These are phyloP conservation scores for Salvia splendens DNA, from an alignment of 257 asterid genomes.

Conservation along the genomic window DNA sequence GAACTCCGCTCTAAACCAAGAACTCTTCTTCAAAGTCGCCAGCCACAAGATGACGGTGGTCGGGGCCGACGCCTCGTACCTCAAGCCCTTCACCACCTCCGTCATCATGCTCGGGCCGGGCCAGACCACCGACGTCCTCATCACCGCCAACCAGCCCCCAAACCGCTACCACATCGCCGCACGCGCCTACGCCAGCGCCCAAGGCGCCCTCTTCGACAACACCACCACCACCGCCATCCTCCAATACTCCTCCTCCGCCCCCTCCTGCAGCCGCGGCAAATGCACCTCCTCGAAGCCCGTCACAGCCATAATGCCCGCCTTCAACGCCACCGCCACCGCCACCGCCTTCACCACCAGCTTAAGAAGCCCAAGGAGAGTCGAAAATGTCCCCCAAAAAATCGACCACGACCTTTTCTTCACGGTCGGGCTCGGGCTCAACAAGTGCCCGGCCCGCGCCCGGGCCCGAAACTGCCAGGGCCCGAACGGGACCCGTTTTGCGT, in stretches of 20 bases:
- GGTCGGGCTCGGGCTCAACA: conserved; percentile 76
- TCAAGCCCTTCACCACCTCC: conserved; percentile 81
- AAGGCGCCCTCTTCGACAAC: conserved; percentile 80
- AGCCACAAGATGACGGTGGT: conserved; percentile 87
- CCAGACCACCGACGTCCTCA: conserved; percentile 85
- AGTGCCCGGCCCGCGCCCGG: conserved; percentile 58
- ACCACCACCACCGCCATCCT: conserved; percentile 93
- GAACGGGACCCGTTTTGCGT: conserved; percentile 77
- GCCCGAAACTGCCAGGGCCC: conserved; percentile 78
- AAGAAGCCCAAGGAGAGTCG: conserved; percentile 56
- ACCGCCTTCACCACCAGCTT: conserved; percentile 69
- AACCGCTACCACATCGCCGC: conserved; percentile 78
- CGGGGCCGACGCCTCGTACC: conserved; percentile 80
- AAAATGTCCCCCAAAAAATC: conserved; percentile 58
- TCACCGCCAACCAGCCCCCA: conserved; percentile 71
- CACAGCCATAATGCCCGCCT: conserved; percentile 65
- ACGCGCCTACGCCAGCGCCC: conserved; percentile 90
- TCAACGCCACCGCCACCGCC: conserved; percentile 75
- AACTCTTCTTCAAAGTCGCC: conserved; percentile 83
- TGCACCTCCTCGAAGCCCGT: conserved; percentile 46
- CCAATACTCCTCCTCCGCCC: conserved; percentile 58
- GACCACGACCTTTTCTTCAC: conserved; percentile 78
- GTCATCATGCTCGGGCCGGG: conserved; percentile 95
- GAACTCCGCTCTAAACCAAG: conserved; percentile 79
- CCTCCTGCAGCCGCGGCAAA: conserved; percentile 49